Conservation (phyloP, 441 rosid genomes). For the Erodium moschatum region DNA sequence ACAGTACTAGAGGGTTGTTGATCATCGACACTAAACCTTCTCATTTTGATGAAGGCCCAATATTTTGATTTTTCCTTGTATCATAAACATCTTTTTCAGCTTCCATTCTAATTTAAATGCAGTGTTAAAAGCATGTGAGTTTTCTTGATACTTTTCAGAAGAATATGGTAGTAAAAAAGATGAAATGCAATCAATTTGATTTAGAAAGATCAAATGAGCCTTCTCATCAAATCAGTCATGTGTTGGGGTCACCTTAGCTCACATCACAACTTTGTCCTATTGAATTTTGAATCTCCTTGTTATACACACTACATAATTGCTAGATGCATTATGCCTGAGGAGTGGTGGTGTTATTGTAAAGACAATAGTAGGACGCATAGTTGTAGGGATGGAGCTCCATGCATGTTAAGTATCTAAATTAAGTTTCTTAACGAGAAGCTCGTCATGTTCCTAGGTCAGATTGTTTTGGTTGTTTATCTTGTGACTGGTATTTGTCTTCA, state of each 20-base stretch:
- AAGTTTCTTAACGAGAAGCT: not conserved
- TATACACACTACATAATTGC: not conserved
- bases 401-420: not conserved
- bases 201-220: not conserved
- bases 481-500: slow-evolving; percentile 16
- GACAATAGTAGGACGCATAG: not conserved
- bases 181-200: not conserved
- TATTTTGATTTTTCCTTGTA: not conserved
- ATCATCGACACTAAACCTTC: not conserved
- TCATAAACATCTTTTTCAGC: slow-evolving; percentile 1
- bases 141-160: not conserved
- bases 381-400: slow-evolving; percentile 7
- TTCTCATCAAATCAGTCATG: slow-evolving; percentile 3
- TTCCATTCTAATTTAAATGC: not conserved
- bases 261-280: not conserved
- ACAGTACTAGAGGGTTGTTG: not conserved
- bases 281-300: too few species aligned
- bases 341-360: not conserved
- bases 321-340: not conserved
- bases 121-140: not conserved
- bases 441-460: not conserved
- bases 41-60: not conserved
- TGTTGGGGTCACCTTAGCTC: slow-evolving; percentile 14
- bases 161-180: not conserved
- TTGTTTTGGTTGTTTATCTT: not conserved